phyloP scores from a whole-genome alignment of 139 green algal species.

The Tetradesmus obliquus region DNA sequence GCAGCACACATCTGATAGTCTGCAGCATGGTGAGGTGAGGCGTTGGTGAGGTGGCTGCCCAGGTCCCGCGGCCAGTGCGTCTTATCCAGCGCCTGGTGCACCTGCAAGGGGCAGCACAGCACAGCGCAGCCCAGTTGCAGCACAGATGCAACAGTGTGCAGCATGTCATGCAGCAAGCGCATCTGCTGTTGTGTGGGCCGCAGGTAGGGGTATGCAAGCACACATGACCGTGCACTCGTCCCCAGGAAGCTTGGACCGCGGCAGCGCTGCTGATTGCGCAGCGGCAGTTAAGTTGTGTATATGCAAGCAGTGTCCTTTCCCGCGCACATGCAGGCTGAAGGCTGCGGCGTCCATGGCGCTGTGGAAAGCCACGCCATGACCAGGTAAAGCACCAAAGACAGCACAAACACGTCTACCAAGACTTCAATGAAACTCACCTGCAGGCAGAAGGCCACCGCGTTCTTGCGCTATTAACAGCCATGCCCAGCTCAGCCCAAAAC shows the following conservation, averaged over 20 bases:
- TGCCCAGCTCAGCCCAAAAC: neutral
- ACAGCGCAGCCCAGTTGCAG: neutral
- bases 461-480: neutral
- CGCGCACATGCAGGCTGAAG: conserved; percentile 46
- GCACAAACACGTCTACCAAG: neutral
- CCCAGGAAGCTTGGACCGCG: neutral
- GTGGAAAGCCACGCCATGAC: no score
- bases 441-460: conserved; percentile 54
- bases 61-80: conserved; percentile 20
- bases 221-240: neutral
- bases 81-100: conserved; percentile 35
- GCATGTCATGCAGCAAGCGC: neutral
- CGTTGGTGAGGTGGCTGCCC: neutral
- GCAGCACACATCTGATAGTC: neutral
- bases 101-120: neutral
- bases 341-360: conserved; percentile 43
- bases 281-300: no score
- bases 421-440: neutral
- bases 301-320: no score
- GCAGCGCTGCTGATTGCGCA: neutral
- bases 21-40: neutral
- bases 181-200: neutral
- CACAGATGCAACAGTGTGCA: neutral
- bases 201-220: neutral
- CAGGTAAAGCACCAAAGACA: neutral